phyloP scores from a whole-genome alignment of 495 filamentous ascomycete species.

The Extremus antarcticus region DNA sequence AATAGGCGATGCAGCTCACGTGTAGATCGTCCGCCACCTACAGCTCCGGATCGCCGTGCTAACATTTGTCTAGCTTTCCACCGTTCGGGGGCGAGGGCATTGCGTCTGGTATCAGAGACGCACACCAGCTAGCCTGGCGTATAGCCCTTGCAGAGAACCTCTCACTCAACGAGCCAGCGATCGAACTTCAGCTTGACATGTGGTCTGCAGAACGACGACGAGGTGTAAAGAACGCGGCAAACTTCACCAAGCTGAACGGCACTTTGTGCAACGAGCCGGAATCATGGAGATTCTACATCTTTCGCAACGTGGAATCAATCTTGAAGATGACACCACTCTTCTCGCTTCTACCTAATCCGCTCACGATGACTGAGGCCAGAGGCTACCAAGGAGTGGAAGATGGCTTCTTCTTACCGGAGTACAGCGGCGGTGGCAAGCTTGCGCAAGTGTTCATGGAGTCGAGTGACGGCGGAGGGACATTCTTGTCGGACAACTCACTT shows the following conservation, averaged over 20 bases:
- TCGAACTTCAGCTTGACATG: background rate
- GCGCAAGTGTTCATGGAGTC: background rate
- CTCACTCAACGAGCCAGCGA: background rate
- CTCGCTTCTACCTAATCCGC: background rate
- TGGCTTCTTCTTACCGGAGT: background rate
- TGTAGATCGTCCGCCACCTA: too few relatives aligned
- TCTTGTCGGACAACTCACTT: background rate
- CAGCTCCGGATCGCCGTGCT: too few relatives aligned
- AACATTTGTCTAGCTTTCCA: background rate
- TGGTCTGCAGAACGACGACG: background rate
- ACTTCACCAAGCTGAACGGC: background rate
- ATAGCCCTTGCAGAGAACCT: background rate
- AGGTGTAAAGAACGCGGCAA: background rate
- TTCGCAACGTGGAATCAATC: background rate
- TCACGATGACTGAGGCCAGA: background rate
- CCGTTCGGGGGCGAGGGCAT: background rate
- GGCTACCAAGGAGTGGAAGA: background rate
- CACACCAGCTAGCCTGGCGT: background rate
- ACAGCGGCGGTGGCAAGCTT: background rate
- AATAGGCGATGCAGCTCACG: background rate
- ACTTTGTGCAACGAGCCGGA: background rate
- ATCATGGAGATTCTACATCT: background rate
- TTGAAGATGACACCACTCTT: background rate
- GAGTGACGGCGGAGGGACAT: background rate
- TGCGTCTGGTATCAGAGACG: background rate